These are phyloP conservation scores for Albugo laibachii DNA, from an alignment of 352 stramenopile genomes.

Conservation along the genomic window DNA sequence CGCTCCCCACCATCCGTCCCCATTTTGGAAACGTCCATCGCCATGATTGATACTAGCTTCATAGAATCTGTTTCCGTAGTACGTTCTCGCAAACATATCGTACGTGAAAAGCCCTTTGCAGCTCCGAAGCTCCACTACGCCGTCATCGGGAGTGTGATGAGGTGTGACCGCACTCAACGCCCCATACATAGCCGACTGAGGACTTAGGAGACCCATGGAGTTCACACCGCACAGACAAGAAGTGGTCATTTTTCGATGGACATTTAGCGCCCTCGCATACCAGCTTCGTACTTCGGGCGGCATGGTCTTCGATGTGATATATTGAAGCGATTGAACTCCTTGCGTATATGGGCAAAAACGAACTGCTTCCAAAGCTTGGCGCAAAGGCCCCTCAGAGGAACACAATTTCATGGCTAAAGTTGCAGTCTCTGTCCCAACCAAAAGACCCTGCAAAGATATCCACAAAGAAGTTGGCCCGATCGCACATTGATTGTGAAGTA, in stretches of 20 bases:
- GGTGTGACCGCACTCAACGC: slow-evolving; percentile 11
- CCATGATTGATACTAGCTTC: slow-evolving; percentile 36
- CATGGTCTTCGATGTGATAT: neutral
- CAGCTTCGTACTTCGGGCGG: slow-evolving; percentile 2
- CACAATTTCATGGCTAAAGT: slow-evolving; percentile 1
- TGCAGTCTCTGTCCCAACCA: slow-evolving; percentile 7
- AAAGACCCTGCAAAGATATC: slow-evolving; percentile 11
- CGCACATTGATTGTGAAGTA: slow-evolving; percentile 10
- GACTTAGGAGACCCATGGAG: slow-evolving; percentile 17
- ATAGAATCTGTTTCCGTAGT: slow-evolving; percentile 23
- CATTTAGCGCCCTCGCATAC: neutral
- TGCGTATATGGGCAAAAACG: slow-evolving; percentile 1
- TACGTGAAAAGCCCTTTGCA: slow-evolving; percentile 17
- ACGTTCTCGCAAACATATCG: slow-evolving; percentile 17
- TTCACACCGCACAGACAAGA: slow-evolving; percentile 21
- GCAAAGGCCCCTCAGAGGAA: slow-evolving; percentile 1
- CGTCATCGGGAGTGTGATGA: slow-evolving; percentile 22
- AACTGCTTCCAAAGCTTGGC: slow-evolving; percentile 1
- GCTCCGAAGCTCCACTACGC: slow-evolving; percentile 30
- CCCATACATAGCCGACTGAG: slow-evolving; percentile 13
- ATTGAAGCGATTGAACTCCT: slow-evolving; percentile 1
- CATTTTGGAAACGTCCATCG: slow-evolving; percentile 39
- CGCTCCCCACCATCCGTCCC: slow-evolving; percentile 23
- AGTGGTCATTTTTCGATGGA: slow-evolving; percentile 1
- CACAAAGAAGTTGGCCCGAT: slow-evolving; percentile 7